A percentile compares a stretch with the other conserved stretches of the same genome.
Conservation (phyloP, 441 rosid species). For the Adansonia grandidieri region DNA sequence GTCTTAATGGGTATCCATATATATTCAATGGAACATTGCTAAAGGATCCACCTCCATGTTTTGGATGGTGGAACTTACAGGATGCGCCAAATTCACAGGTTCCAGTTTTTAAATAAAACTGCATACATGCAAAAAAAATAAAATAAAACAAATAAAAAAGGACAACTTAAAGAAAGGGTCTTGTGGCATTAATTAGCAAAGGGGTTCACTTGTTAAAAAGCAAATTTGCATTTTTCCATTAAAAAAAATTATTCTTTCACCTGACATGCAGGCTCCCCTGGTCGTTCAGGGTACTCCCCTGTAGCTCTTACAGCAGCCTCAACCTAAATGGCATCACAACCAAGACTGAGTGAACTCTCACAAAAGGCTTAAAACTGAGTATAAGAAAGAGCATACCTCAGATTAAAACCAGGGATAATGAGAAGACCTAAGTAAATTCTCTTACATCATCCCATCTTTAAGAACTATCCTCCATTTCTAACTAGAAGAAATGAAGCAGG, state of each 20-base stretch:
- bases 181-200: not conserved
- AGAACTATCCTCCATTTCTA: not conserved
- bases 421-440: not conserved
- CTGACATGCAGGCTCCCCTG: slow-evolving; percentile 89
- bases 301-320: slow-evolving; percentile 91
- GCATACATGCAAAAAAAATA: slow-evolving; percentile 33
- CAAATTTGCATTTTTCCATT: not conserved
- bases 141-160: no score
- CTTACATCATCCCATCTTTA: not conserved
- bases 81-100: slow-evolving; percentile 98
- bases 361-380: not conserved
- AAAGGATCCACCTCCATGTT: slow-evolving; percentile 71
- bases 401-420: not conserved
- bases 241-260: slow-evolving; percentile 37
- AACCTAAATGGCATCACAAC: slow-evolving; percentile 54
- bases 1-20: slow-evolving; percentile 80
- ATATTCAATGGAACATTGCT: slow-evolving; percentile 66
- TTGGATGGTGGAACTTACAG: slow-evolving; percentile 96
- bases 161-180: not conserved
- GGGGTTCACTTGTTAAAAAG: not conserved
- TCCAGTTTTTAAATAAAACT: slow-evolving; percentile 90
- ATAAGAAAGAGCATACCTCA: not conserved
- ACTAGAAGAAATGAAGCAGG: not conserved
- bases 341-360: slow-evolving; percentile 11
- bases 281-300: slow-evolving; percentile 90